Base-by-base conservation (phyloP, 768 basidiomycete species). In the Roridomyces roridus region DNA sequence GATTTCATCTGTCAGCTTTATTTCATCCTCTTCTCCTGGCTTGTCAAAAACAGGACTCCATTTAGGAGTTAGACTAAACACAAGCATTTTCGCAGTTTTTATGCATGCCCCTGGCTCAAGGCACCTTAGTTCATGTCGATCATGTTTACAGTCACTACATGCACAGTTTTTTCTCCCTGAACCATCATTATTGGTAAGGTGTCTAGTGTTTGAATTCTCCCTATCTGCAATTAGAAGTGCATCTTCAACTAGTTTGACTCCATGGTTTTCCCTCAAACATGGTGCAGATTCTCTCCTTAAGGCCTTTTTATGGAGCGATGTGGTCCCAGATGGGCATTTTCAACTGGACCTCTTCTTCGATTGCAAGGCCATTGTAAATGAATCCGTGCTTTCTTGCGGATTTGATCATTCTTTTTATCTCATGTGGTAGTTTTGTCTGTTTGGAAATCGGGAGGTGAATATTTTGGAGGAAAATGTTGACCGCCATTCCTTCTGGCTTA, bases 251-350 rank as follows among this genome's bases (percentile, higher is more conserved):
- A 31, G 9, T 23, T 25, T 7, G 17, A 51, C 34, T 10, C 26
- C n/a, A 20, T 51, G 50, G n/a, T 51, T 51, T 35, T 20, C 17
- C 18, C 41, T 2, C 10, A 43, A 20, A n/a, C 50, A 51, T 34
- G 6, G 18, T 1, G 50, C 40, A 10, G 39, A 14, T 11, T 25
- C n/a, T 4, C 50, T 24, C 1, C 40, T 23, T 11, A 28, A 43
- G 42, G 42, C 42, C 3, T 5, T 18, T 25, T 35, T 43, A 21
- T 31, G n/a, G 18, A 51, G 18, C 29, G 6, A 31, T 31, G n/a
- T 51, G 50, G 20, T 35, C 34, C 50, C 50, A 51, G 9, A 51
- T 43, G 4, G 49, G 49, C 18, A 51, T 42, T 17, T 42, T 21
- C 14, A 20, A 29, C 43, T 43, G 29, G 6, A 51, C 40, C 3